These are phyloP conservation scores for Staphylotrichum tortipilum DNA, from an alignment of 495 filamentous ascomycete species.

Conservation along the genomic window DNA sequence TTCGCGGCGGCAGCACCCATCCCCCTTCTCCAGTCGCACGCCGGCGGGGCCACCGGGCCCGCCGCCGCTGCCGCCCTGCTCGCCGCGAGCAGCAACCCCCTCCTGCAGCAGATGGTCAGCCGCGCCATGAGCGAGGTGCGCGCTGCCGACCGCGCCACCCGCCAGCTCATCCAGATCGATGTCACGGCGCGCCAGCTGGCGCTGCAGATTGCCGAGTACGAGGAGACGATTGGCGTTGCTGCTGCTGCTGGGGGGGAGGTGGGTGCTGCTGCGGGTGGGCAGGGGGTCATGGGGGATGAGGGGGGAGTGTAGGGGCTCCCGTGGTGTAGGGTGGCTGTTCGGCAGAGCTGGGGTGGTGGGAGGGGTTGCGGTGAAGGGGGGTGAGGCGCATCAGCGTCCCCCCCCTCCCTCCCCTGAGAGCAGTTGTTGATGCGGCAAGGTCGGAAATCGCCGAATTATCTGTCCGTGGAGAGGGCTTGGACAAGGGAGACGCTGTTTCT, in stretches of 20 bases:
- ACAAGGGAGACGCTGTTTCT: too few relatives aligned
- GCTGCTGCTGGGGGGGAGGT: too few relatives aligned
- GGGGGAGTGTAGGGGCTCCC: slow-evolving; percentile 11
- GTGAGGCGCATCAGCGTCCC: too few relatives aligned
- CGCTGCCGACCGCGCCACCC: slow-evolving; percentile 29
- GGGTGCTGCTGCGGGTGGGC: too few relatives aligned
- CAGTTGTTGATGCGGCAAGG: too few relatives aligned
- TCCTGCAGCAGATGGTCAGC: slow-evolving; percentile 31
- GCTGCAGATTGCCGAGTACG: slow-evolving; percentile 34
- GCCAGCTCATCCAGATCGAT: slow-evolving; percentile 36
- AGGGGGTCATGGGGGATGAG: slow-evolving; percentile 25
- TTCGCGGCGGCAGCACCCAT: slow-evolving; percentile 15
- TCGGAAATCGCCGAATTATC: too few relatives aligned
- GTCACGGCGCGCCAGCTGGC: slow-evolving; percentile 36
- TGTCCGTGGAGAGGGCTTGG: too few relatives aligned
- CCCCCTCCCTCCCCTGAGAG: too few relatives aligned
- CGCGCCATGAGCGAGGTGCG: slow-evolving; percentile 35
- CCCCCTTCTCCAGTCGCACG: slow-evolving; percentile 13
- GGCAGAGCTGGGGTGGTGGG: too few relatives aligned
- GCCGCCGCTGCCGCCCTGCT: slow-evolving; percentile 17
- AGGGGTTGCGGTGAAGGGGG: too few relatives aligned
- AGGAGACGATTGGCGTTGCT: slow-evolving; percentile 28
- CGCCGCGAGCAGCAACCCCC: slow-evolving; percentile 28
- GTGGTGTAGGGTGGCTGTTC: too few relatives aligned
- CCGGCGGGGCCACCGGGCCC: slow-evolving; percentile 7